These are phyloP conservation scores for Aspergillus flavus DNA, from an alignment of 2,329 filamentous ascomycete genomes.

Conservation along the genomic window DNA sequence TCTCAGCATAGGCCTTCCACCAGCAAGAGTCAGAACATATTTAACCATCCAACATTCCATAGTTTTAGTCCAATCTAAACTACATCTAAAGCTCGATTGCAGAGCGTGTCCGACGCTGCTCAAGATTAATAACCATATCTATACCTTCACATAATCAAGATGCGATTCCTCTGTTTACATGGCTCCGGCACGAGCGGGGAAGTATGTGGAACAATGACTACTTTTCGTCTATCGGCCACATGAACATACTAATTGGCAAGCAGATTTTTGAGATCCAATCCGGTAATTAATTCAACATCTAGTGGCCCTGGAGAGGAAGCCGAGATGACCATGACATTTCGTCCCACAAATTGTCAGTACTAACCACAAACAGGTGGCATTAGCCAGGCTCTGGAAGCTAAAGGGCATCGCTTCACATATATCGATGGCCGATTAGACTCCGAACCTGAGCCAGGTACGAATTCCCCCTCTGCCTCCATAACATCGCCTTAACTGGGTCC, in stretches of 20 bases:
- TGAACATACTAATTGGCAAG: not conserved
- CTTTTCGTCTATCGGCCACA: not conserved
- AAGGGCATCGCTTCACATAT: slow-evolving; percentile 33
- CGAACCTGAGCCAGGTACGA: slow-evolving; percentile 31
- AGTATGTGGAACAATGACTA: slow-evolving; percentile 21
- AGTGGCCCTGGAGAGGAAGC: not conserved
- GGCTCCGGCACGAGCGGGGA: slow-evolving; percentile 35
- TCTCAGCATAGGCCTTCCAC: not conserved
- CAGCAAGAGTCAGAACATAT: not conserved
- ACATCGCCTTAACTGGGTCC: slow-evolving; percentile 1
- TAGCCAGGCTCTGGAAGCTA: slow-evolving; percentile 27
- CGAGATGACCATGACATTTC: not conserved
- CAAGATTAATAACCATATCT: not conserved
- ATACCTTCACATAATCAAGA: slow-evolving; percentile 8
- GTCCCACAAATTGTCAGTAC: not conserved
- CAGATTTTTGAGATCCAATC: slow-evolving; percentile 39
- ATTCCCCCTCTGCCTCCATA: not conserved
- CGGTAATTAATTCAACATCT: slow-evolving; percentile 17
- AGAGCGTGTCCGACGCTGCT: not conserved
- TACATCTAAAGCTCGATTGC: not conserved
- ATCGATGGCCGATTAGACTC: slow-evolving; percentile 30
- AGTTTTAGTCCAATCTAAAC: not conserved
- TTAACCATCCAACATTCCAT: not conserved
- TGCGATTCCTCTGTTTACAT: slow-evolving; percentile 39
- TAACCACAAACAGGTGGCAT: slow-evolving; percentile 30